Base-by-base conservation (phyloP, 805 yeast genomes). In the Metschnikowia reukaufii region DNA sequence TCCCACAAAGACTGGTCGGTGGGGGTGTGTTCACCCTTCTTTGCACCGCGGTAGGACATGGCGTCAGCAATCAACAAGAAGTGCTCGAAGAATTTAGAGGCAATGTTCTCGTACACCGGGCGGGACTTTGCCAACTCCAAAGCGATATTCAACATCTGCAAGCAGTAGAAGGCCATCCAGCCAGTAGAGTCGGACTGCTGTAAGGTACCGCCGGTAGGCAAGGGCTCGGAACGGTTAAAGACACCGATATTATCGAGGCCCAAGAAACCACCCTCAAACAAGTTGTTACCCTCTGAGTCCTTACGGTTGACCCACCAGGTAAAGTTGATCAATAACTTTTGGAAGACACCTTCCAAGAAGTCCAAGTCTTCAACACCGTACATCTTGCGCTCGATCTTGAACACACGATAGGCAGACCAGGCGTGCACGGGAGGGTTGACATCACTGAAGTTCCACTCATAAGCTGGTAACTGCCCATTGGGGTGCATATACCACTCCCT, bases 351-450 rank as follows among this genome's bases (percentile, higher is more conserved):
- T 66, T 90, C 97, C 64, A 90, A 76, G 64, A 91, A 90, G 47
- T 82, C 86, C 43, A 85, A 67, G 65, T 90, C 97, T 54, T 84
- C 87, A 17, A 74, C 69, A n/a, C 91, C 91, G 63, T 84, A 85
- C 81, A 88, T 74, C 62, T 86, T 88, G 54, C 94, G 74, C 67
- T 91, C 97, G 57, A 89, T 79, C 66, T 91, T 90, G 69, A 81
- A 90, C 35, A 87, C 87, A 57, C 97, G 77, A 64, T 82, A 90
- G 12, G 91, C 83, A 0, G 97, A 84, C 97, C 97, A 90, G 0
- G 97, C 97, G 64, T 91, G 97, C 30, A 90, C 97, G 0, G 97
- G 97, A 1, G 97, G 97, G 63, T 90, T 90, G n/a, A 91, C 96
- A 65, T 90, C 97, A 51, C 86, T 74, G 60, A 90, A 90, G 64